These are phyloP conservation scores for Calonectria henricotiae DNA, from an alignment of 2,329 filamentous ascomycete genomes.

Conservation along the genomic window DNA sequence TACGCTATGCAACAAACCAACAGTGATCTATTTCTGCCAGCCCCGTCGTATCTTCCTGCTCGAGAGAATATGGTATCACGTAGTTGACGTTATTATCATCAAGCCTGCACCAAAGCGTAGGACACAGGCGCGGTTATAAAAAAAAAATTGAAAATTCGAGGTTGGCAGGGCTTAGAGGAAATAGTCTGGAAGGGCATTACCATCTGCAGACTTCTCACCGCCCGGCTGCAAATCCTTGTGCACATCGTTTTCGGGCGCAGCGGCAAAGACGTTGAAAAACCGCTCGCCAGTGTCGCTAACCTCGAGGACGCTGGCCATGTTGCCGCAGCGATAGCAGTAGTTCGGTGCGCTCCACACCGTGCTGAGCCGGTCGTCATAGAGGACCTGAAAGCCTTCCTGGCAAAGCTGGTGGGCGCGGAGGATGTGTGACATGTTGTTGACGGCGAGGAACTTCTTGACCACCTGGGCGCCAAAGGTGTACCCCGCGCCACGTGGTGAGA, in stretches of 20 bases:
- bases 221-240: constrained; percentile 88
- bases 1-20: constrained; percentile 48
- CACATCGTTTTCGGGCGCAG: constrained; percentile 94
- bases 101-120: constrained; percentile 37
- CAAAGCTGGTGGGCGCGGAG: constrained; percentile 98
- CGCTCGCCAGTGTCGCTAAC: constrained; percentile 94
- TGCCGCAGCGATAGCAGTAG: constrained; percentile 95
- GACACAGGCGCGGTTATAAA: constrained; percentile 30
- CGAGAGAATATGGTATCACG: constrained; percentile 51
- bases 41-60: constrained; percentile 40
- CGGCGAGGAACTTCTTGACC: constrained; percentile 97
- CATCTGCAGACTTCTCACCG: constrained; percentile 79
- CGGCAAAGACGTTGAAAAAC: constrained; percentile 98
- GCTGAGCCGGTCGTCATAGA: constrained; percentile 94
- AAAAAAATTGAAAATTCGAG: constrained; percentile 21
- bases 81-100: constrained; percentile 44
- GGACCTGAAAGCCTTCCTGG: constrained; percentile 96
- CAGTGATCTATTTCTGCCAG: constrained; percentile 37
- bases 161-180: constrained; percentile 71
- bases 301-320: constrained; percentile 96
- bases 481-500: constrained; percentile 92
- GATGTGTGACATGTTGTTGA: constrained; percentile 98
- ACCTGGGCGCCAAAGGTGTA: constrained; percentile 99
- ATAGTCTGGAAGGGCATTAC: constrained; percentile 78
- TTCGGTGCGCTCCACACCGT: constrained; percentile 99